phyloP scores from a whole-genome alignment of 345 rosid species.

The Rubroshorea leprosula region DNA sequence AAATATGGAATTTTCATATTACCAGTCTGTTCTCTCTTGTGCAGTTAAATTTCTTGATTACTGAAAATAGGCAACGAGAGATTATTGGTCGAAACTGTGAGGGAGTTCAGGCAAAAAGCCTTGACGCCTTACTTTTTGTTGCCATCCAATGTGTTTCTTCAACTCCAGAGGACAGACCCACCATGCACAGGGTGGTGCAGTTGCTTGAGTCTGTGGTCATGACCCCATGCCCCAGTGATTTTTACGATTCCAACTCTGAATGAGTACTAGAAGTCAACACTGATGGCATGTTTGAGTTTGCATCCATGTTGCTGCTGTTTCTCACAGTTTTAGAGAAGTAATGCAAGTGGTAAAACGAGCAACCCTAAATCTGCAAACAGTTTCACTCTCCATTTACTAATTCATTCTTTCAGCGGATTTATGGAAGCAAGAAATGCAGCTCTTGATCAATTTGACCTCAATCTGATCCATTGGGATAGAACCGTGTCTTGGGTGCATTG shows the following conservation, averaged over 20 bases:
- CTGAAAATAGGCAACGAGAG: slow-evolving; percentile 65
- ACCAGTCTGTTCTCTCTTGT: slow-evolving; percentile 14
- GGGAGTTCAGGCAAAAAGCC: slow-evolving; percentile 69
- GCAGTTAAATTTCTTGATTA: slow-evolving; percentile 80
- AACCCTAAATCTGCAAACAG: slow-evolving; percentile 23
- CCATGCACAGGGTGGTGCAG: slow-evolving; percentile 96
- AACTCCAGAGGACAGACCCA: slow-evolving; percentile 80
- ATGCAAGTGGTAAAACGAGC: slow-evolving; percentile 13
- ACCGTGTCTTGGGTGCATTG: slow-evolving; percentile 5
- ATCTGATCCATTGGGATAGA: slow-evolving; percentile 8
- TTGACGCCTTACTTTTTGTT: slow-evolving; percentile 74
- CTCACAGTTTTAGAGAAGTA: slow-evolving; percentile 10
- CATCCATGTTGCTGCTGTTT: slow-evolving; percentile 10
- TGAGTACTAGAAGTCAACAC: slow-evolving; percentile 25
- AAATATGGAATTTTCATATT: not conserved
- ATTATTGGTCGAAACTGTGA: slow-evolving; percentile 69
- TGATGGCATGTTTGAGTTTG: slow-evolving; percentile 12
- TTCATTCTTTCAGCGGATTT: slow-evolving; percentile 43
- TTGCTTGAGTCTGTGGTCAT: slow-evolving; percentile 90
- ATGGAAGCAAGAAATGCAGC: slow-evolving; percentile 10
- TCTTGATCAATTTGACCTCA: slow-evolving; percentile 9
- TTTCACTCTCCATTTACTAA: slow-evolving; percentile 18
- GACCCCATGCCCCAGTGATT: slow-evolving; percentile 99
- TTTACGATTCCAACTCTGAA: slow-evolving; percentile 88
- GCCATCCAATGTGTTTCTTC: slow-evolving; percentile 81